Evolutionary conservation across 2,329 filamentous ascomycete species (phyloP), one percentile per base, ranked within the genome.

Genomic region (Calonectria multiphialidica): DNA sequence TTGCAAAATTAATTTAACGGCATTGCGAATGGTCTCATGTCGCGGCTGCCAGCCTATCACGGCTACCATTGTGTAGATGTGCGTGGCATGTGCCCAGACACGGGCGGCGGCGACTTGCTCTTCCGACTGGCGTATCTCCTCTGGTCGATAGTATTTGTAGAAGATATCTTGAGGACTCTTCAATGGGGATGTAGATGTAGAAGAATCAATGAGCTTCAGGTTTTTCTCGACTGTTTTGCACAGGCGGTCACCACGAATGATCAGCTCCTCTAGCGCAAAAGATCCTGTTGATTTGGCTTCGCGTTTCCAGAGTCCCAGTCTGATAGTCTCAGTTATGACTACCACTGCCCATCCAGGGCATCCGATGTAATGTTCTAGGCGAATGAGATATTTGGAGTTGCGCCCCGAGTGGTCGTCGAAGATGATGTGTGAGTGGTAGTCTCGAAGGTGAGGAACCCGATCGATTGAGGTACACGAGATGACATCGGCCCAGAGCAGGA

Each of bases 401-500:
- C 35, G 53, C 7, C 15, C 37, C 9, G 53, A 23, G 15, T 49
- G 49, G 0, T 75, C n/a, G 12, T 23, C 15, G 0, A 42, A n/a
- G 3, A 76, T 15, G 3, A 75, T 18, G 2, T 10, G 65, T 8
- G 63, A 33, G 15, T 71, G 15, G 6, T 75, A 30, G 1, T 40
- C 35, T 2, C 18, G 2, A 1, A 74, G 66, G 0, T 23, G 25
- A 2, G 74, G 63, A 2, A 0, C 1, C 4, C 42, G 35, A 4
- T 68, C 37, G 0, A 74, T 53, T 12, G 35, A 42, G 5, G 63
- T 74, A 7, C 70, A 73, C 0, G 73, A 64, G 25, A 78, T 37
- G 0, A 76, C 69, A n/a, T 78, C 75, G 1, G 57, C 66, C 8
- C 50, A 83, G 4, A 86, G 65, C 0, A 87, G 76, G 12, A 78